Evolutionary conservation across 2,329 filamentous ascomycete species (phyloP), one percentile per base, ranked within the genome.

Genomic region (Plenodomus lindquistii): DNA sequence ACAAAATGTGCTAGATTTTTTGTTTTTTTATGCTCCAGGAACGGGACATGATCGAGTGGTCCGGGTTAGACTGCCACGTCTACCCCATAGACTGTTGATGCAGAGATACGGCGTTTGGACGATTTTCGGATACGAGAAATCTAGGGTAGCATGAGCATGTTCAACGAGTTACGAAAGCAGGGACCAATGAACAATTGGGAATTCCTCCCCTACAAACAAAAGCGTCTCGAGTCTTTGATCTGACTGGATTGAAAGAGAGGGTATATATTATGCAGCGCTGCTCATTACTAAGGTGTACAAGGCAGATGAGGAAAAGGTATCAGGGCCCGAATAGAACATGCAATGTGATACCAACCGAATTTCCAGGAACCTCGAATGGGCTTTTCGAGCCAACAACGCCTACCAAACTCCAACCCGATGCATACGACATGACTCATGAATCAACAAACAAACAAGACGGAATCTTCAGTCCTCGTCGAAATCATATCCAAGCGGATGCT

Each of bases 1-100:
- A 97, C 81, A 93, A 87, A 72, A 87, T 87, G 78, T 80, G 64
- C 61, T 69, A 61, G 52, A 35, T 22, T 35, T 40, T 34, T 37
- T n/a, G n/a, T n/a, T n/a, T n/a, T n/a, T n/a, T n/a, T n/a, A n/a
- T n/a, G 27, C 37, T 39, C 24, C 16, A 22, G 21, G 20, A 44
- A 22, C 20, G 42, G 29, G 34, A 21, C 21, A 18, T 11, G 20
- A 19, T 4, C 38, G 15, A 19, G 27, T 20, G 36, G 29, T 46
- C 38, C 31, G 11, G 10, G 39, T 16, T 20, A 37, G 31, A 37
- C 41, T 46, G 24, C 40, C 24, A 34, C 44, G 24, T 42, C 38
- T 42, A 46, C 29, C 47, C 46, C 49, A 62, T 60, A 59, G 53
- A 52, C 49, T 55, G 50, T 42, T 39, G 19, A 42, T 54, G 44